phyloP scores from a whole-genome alignment of 768 basidiomycete genomes.

The Guyanaporus albipodus region DNA sequence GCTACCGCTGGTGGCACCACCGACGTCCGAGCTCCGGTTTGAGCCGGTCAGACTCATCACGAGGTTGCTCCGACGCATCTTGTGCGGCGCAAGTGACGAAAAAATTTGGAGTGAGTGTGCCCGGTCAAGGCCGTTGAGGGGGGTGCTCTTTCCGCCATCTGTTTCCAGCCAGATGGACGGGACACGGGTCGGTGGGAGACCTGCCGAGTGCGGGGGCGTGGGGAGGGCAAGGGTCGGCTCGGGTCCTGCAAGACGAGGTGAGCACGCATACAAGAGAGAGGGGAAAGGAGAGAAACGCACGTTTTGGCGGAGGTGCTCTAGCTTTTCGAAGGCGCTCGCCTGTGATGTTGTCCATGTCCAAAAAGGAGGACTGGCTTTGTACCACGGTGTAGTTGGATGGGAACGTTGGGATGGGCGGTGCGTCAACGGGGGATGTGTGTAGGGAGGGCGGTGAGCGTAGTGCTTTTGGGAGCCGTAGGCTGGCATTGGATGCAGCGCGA shows the following conservation, averaged over 20 bases:
- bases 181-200: constrained; percentile 25
- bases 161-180: constrained; percentile 51
- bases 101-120: constrained; percentile 20
- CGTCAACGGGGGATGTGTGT: constrained; percentile 28
- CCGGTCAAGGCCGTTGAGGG: constrained; percentile 20
- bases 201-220: constrained; percentile 20
- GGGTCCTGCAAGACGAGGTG: constrained; percentile 7
- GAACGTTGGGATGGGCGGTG: constrained; percentile 31
- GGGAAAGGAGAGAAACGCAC: background rate
- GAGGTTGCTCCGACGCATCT: constrained; percentile 24
- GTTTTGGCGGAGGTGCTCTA: constrained; percentile 14
- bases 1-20: too few species aligned
- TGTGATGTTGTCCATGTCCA: constrained; percentile 32
- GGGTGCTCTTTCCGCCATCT: constrained; percentile 27
- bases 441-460: constrained; percentile 30
- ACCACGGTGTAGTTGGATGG: background rate
- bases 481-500: constrained; percentile 59
- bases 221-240: constrained; percentile 17
- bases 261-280: background rate
- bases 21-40: background rate
- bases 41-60: constrained; percentile 21
- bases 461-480: constrained; percentile 54
- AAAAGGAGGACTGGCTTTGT: constrained; percentile 28
- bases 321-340: constrained; percentile 31
- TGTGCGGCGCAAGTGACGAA: constrained; percentile 8